Percentiles rank a stretch among this genome's conserved stretches.
Conservation (phyloP, 2,329 filamentous ascomycete genomes). For the Fusarium newnesense region DNA sequence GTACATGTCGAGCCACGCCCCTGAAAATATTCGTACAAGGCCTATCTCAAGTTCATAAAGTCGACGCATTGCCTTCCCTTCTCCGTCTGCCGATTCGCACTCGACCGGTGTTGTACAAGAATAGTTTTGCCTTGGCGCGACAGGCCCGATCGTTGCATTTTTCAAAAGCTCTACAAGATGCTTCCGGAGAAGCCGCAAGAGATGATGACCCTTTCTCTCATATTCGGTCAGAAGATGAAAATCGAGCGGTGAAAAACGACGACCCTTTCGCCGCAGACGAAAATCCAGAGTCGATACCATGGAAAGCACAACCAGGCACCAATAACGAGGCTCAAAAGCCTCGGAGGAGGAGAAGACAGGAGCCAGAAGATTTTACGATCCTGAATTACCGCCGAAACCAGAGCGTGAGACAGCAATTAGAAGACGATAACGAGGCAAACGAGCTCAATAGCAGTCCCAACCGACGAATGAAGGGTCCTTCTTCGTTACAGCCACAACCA, state of each 20-base stretch:
- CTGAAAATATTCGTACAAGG: constrained; percentile 61
- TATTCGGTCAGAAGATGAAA: neutral
- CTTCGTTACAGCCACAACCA: constrained; percentile 21
- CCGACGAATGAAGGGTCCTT: constrained; percentile 25
- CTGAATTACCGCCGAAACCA: neutral
- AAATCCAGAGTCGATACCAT: neutral
- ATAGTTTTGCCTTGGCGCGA: constrained; percentile 26
- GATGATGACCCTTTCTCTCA: neutral
- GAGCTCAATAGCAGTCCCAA: neutral
- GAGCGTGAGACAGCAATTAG: neutral
- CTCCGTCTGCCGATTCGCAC: constrained; percentile 28
- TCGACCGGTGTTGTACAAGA: constrained; percentile 19
- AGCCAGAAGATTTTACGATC: neutral
- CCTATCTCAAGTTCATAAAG: constrained; percentile 53
- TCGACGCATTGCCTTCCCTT: constrained; percentile 39
- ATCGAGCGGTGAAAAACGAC: constrained; percentile 5
- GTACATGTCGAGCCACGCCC: constrained; percentile 58
- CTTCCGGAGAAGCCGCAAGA: neutral
- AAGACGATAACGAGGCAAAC: neutral
- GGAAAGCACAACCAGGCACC: constrained; percentile 14
- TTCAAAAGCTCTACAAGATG: constrained; percentile 35
- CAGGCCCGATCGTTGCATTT: constrained; percentile 41
- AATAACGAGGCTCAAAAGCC: neutral
- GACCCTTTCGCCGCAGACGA: neutral
- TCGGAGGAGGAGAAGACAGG: neutral